Evolutionary conservation across 495 filamentous ascomycete species (phyloP).

Genomic region (Penicillium roqueforti): DNA sequence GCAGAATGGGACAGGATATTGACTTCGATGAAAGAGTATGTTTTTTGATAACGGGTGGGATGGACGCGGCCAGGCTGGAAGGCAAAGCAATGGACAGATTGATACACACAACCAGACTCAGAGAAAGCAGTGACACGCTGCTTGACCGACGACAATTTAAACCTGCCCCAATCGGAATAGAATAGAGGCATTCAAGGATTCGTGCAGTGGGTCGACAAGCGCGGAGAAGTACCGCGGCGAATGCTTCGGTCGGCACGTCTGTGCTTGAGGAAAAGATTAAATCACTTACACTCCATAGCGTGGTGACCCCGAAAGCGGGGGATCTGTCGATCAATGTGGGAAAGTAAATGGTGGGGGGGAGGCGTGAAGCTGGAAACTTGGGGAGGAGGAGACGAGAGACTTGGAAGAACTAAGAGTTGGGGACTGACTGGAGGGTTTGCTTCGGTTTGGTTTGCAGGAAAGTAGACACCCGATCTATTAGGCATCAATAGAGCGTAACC

Average conservation of each 20-base stretch:
- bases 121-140: slow-evolving; percentile 11
- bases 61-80: slow-evolving; percentile 34
- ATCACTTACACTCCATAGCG: slow-evolving; percentile 50
- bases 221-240: slow-evolving; percentile 45
- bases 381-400: slow-evolving; percentile 19
- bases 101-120: slow-evolving; percentile 22
- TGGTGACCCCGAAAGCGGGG: slow-evolving; percentile 46
- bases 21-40: slow-evolving; percentile 37
- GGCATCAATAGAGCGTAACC: slow-evolving; percentile 20
- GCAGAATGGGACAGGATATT: slow-evolving; percentile 30
- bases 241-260: slow-evolving; percentile 31
- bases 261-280: slow-evolving; percentile 25
- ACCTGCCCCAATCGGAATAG: slow-evolving; percentile 7
- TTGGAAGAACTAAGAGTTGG: slow-evolving; percentile 25
- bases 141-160: slow-evolving; percentile 4
- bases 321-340: slow-evolving; percentile 26
- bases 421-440: slow-evolving; percentile 19
- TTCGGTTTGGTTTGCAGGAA: slow-evolving; percentile 29
- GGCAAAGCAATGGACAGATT: slow-evolving; percentile 25
- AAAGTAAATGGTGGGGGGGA: slow-evolving; percentile 31
- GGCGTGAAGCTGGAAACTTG: slow-evolving; percentile 12
- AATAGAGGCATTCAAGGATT: slow-evolving; percentile 24
- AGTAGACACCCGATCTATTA: slow-evolving; percentile 29
- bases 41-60: slow-evolving; percentile 45
- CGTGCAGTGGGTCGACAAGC: slow-evolving; percentile 45